Percentiles rank a stretch among this genome's conserved stretches.
Conservation (phyloP, 2,329 filamentous ascomycete genomes). For the Beauveria sp. region DNA sequence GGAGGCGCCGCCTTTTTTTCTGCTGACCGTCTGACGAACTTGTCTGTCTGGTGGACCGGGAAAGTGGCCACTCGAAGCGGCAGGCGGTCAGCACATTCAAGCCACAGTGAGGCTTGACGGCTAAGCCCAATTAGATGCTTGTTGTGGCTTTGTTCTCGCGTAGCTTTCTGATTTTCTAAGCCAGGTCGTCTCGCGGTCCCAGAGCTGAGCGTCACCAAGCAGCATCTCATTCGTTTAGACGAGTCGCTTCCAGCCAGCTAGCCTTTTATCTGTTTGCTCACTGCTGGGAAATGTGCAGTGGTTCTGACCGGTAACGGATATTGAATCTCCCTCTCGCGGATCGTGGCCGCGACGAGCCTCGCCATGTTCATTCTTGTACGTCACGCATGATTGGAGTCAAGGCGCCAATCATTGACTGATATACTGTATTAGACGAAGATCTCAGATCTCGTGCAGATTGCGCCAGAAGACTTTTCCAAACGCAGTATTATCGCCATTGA, state of each 20-base stretch:
- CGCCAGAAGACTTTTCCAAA: conserved; percentile 80
- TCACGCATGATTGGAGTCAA: neutral
- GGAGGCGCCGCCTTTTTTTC: neutral
- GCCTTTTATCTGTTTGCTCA: no score
- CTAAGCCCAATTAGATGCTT: neutral
- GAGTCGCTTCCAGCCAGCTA: neutral
- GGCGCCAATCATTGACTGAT: neutral
- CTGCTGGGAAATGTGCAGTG: no score
- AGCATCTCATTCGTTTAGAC: neutral
- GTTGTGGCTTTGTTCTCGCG: neutral
- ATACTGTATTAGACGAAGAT: conserved; percentile 67
- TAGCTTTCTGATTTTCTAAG: conserved; percentile 8
- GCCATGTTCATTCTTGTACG: conserved; percentile 46
- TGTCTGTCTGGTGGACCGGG: neutral
- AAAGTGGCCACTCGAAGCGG: neutral
- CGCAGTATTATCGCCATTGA: conserved; percentile 78
- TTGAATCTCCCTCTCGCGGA: neutral
- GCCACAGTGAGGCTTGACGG: conserved; percentile 2
- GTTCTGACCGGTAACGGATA: neutral
- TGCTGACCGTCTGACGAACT: neutral
- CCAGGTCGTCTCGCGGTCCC: neutral
- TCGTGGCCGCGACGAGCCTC: neutral
- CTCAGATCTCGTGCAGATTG: conserved; percentile 88
- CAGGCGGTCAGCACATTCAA: neutral
- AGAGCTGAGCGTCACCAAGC: neutral